Base-by-base conservation (phyloP, 2,329 filamentous ascomycete genomes). In the Verruconis gallopava region DNA sequence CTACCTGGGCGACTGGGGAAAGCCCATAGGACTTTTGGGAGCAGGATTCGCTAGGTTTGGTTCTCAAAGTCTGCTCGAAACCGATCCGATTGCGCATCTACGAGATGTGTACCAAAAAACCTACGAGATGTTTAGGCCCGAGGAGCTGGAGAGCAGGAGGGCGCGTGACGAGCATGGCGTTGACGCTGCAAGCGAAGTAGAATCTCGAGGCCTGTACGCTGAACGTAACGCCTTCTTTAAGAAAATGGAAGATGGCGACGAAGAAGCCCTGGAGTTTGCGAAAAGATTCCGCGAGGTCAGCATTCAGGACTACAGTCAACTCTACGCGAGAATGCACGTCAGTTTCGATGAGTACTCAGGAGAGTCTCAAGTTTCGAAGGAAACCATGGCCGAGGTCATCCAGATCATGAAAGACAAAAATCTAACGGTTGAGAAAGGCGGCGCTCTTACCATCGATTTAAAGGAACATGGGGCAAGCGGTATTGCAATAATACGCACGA, bases 381-480 rank as follows among this genome's bases (percentile, higher is more conserved):
- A 73, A 12, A 71, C 71, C 30, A 85, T 88, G 77, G 69, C 73
- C 36, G 66, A 69, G 44, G 68, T 78, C 0, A 76, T 76, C 21
- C 64, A 73, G 51, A 64, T 72, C 48, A 68, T 88, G 59, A 69
- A 71, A 44, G 73, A 79, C 14, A 78, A 73, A 58, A 68, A 69
- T 0, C 68, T 88, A 21, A 75, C 74, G 2, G 73, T 81, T 53
- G 76, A 82, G 55, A 77, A 78, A 19, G 71, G 81, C n/a, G 80
- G 81, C 32, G 79, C 81, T 37, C 70, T 77, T 50, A 73, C 86
- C 44, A 70, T 88, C 44, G 76, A 86, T 58, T 84, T 86, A 54
- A 65, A 71, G 41, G 77, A 81, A 55, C 73, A 80, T 45, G 68
- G 81, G 1, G 83, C 82, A 64, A 75, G 72, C 45, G 81, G 79